These are phyloP conservation scores for Raffaelea albimanens DNA, from an alignment of 2,329 filamentous ascomycete genomes.

Conservation along the genomic window DNA sequence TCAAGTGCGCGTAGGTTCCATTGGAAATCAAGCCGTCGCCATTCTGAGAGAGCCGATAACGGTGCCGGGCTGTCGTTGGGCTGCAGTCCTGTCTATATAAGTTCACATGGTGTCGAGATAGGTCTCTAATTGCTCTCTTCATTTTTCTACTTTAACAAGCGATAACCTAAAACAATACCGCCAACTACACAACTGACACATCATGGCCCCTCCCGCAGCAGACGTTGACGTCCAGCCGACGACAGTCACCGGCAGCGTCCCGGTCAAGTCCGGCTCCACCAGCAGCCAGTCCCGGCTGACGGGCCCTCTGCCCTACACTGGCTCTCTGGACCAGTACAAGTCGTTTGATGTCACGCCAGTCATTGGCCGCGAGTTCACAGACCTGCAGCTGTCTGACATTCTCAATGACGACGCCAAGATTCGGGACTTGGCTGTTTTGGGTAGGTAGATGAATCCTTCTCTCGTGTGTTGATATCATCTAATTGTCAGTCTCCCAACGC, in stretches of 20 bases:
- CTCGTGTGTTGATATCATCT: not conserved
- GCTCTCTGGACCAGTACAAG: slow-evolving; percentile 19
- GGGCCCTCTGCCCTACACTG: slow-evolving; percentile 17
- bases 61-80: not conserved
- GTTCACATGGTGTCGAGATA: no score
- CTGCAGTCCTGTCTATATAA: no score
- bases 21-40: no score
- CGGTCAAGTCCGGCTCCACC: not conserved
- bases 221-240: not conserved
- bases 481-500: slow-evolving; percentile 34
- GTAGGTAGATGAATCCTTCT: slow-evolving; percentile 13
- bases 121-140: no score
- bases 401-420: slow-evolving; percentile 35
- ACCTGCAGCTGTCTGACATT: slow-evolving; percentile 24
- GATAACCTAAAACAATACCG: no score
- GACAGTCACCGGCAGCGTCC: not conserved
- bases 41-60: no score
- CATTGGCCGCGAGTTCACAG: slow-evolving; percentile 38
- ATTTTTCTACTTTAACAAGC: no score
- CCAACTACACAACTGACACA: no score
- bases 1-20: no score
- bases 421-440: slow-evolving; percentile 30
- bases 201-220: not conserved
- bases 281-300: not conserved
- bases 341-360: slow-evolving; percentile 34